A percentile compares a stretch with the other conserved stretches of the same genome.
phyloP scores from a whole-genome alignment of 1,139 yeast genomes.

The Pichia sp. region DNA sequence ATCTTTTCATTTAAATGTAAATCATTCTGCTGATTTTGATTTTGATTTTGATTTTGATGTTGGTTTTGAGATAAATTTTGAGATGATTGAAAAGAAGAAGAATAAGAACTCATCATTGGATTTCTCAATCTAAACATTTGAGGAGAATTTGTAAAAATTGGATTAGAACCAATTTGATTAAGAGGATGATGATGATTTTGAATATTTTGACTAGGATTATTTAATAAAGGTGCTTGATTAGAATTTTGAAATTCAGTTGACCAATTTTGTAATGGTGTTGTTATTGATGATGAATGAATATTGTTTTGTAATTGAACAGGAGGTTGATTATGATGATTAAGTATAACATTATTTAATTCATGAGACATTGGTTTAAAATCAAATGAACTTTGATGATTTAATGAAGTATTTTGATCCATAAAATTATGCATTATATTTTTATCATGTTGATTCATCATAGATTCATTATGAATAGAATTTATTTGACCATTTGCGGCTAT shows the following conservation, averaged over 20 bases:
- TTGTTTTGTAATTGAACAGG: too few relatives aligned
- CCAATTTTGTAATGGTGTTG: conserved; percentile 11
- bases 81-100: too few relatives aligned
- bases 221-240: not conserved
- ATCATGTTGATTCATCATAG: conserved; percentile 40
- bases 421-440: conserved; percentile 53
- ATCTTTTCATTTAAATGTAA: conserved; percentile 1
- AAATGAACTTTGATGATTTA: conserved; percentile 32
- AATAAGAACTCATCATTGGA: conserved; percentile 9
- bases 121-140: conserved; percentile 1
- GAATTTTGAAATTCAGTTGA: conserved; percentile 9
- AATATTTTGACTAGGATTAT: not conserved
- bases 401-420: conserved; percentile 28
- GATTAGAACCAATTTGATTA: not conserved
- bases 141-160: not conserved
- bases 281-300: too few relatives aligned
- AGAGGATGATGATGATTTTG: not conserved
- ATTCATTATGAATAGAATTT: conserved; percentile 34
- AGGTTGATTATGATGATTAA: conserved; percentile 21
- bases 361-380: conserved; percentile 57
- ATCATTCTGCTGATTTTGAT: too few relatives aligned
- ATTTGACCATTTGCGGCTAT: not conserved
- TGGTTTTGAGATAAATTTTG: too few relatives aligned
- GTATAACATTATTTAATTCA: conserved; percentile 37
- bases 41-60: too few relatives aligned